Base-by-base conservation (phyloP, 2,329 filamentous ascomycete genomes). In the Hysterium pulicare region DNA sequence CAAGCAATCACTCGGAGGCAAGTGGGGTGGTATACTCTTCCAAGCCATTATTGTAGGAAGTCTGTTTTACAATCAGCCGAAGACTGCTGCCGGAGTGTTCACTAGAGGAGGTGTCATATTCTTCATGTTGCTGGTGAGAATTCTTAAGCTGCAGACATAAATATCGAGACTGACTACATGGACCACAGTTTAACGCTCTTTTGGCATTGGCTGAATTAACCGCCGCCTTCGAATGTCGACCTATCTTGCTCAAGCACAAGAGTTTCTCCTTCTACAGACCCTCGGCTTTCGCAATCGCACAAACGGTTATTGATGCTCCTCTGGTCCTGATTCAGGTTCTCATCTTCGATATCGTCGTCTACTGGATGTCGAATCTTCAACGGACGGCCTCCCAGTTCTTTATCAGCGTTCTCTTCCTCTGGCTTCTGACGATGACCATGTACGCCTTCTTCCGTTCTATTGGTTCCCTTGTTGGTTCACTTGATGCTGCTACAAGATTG, bases 201-300 rank as follows among this genome's bases (percentile, higher is more conserved):
- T 69, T 83, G 23, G 79, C 81, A 3, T 59, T 84, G 35, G 76
- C 77, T 4, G 80, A 85, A 53, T 70, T 82, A 31, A 80, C 81
- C 0, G 64, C 79, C 1, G 75, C 81, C 0, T 87, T 86, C 49
- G 66, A 74, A 36, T 76, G 75, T 17, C 77, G 82, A 33, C 82
- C 82, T 0, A 84, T 87, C 42, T 63, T 87, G 30, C 66, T 84
- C 40, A 86, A 86, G 59, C 83, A 87, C 62, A 85, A 85, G 56
- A 80, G 75, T 19, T 86, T 85, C 49, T 81, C 81, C 0, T 86
- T 86, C 60, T 85, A 86, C 49, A 78, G 77, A 3, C 81, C 80
- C 2, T 71, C 78, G 0, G 79, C 81, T 15, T 81, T 76, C 36
- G 79, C 78, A 6, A 65, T 81, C 11, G 77, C 78, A 0, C 77